Base-by-base conservation (phyloP, 2,329 filamentous ascomycete genomes). In the Coniochaeta hoffmannii region DNA sequence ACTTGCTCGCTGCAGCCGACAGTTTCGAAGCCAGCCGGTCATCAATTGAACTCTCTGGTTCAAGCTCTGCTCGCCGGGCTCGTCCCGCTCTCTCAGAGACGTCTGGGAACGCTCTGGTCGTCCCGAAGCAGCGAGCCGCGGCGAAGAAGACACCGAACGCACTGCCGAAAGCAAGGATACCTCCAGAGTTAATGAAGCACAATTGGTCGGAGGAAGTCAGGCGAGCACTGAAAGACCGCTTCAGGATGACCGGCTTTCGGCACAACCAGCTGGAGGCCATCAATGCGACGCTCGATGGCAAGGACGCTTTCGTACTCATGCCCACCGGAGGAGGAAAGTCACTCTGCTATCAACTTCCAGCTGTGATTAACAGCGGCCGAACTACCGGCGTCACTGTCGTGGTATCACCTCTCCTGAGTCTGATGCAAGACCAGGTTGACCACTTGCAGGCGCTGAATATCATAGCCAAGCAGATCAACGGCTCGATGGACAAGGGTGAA, bases 261-360 rank as follows among this genome's bases (percentile, higher is more conserved):
- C 84, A 87, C 54, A 94, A 97, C 66, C 94, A 99, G 67, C 78
- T 97, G 1, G 90, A 97, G 70, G 92, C 94, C 14, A 97, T 99
- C 69, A 97, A 99, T 69, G 88, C 92, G 1, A 97, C 94, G 0
- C 75, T 99, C 49, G 78, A 76, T 30, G 94, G 93, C 3, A 86
- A 93, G 60, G 93, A 99, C 70, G 87, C 89, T 0, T 99, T 99
- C 68, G 88, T 99, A 15, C 77, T 99, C 36, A 99, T 99, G 94
- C 94, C 95, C 2, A 99, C 94, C 0, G 94, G 94, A 54, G 94
- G 94, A 58, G 94, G 94, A 41, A 99, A 99, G 68, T 97, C 93
- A 1, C 77, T 99, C 1, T 97, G 94, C 69, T 99, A 99, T 68
- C 95, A 99, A 69, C 75, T 99, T 12, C 95, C 94, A 14, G 90